Conservation (phyloP, 208 protist genomes). For the Acanthamoeba lenticulata region DNA sequence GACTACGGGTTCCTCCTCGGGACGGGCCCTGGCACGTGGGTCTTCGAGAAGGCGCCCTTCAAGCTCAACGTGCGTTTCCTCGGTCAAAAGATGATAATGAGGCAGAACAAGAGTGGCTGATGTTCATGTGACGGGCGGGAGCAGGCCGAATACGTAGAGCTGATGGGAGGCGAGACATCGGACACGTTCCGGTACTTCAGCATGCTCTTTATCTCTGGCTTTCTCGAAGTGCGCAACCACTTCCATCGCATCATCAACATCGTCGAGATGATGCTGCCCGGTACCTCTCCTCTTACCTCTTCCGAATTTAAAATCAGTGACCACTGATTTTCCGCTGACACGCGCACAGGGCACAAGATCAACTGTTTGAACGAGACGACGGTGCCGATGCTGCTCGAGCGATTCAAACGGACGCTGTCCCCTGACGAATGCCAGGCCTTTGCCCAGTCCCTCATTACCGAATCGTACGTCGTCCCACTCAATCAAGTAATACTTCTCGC, state of each 20-base stretch:
- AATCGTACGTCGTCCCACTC: background rate
- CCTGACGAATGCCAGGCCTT: background rate
- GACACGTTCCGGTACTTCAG: constrained; percentile 29
- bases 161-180: constrained; percentile 48
- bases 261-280: constrained; percentile 62
- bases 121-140: background rate
- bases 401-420: constrained; percentile 46
- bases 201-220: background rate
- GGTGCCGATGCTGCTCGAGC: constrained; percentile 15
- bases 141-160: constrained; percentile 51
- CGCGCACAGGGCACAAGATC: constrained; percentile 7
- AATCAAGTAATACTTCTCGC: background rate
- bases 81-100: too few species aligned
- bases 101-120: too few species aligned
- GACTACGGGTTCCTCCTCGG: constrained; percentile 82
- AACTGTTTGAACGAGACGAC: background rate
- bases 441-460: background rate
- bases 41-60: constrained; percentile 71
- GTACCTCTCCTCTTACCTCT: background rate
- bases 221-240: constrained; percentile 44
- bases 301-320: background rate
- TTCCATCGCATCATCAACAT: constrained; percentile 22
- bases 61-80: constrained; percentile 12
- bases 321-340: background rate
- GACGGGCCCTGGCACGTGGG: background rate